Base-by-base conservation (phyloP, 169 alveolate genomes). In the Eimeria sp. region DNA sequence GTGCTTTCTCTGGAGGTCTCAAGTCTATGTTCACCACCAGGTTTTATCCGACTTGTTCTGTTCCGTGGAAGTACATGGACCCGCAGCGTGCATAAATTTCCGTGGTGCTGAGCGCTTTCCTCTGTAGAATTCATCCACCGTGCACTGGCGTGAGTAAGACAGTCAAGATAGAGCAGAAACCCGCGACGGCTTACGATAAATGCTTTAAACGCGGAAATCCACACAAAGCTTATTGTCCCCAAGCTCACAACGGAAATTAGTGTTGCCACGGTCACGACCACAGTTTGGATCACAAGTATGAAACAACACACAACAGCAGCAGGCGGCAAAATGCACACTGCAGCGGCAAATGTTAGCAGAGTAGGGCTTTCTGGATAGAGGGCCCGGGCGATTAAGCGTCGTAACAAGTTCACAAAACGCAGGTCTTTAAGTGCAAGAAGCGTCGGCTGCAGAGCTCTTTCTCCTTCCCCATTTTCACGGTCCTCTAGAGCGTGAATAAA, bases 261-360 rank as follows among this genome's bases (percentile, higher is more conserved):
- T 34, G 94, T 83, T 65, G 63, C 94, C 63, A 30, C 83, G 22
- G 83, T 43, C 83, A 87, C 83, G 67, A 87, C 63, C 47, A 65
- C 83, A 49, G 63, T 45, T 87, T 87, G 94, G 47, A 45, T 25
- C 18, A 61, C 18, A 22, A 87, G 70, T 27, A 87, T 43, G 6
- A 45, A 9, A 13, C 78, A 87, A 65, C 94, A 87, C 40, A 30
- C 94, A 16, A 65, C 54, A n/a, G 94, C 83, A 63, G 82, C 83
- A 5, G 94, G 94, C 9, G 83, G 83, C 94, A 87, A 65, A 65
- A 65, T 61, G 84, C 61, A 40, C 40, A 61, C 83, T 63, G 94
- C 94, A 87, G 82, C 67, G 22, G 58, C 83, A 25, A 87, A 25
- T 22, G 45, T 57, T 45, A 87, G n/a, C 54, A 54, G 70, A 22